These are phyloP conservation scores for Fusarium longipes DNA, from an alignment of 2,329 filamentous ascomycete genomes.

Conservation along the genomic window DNA sequence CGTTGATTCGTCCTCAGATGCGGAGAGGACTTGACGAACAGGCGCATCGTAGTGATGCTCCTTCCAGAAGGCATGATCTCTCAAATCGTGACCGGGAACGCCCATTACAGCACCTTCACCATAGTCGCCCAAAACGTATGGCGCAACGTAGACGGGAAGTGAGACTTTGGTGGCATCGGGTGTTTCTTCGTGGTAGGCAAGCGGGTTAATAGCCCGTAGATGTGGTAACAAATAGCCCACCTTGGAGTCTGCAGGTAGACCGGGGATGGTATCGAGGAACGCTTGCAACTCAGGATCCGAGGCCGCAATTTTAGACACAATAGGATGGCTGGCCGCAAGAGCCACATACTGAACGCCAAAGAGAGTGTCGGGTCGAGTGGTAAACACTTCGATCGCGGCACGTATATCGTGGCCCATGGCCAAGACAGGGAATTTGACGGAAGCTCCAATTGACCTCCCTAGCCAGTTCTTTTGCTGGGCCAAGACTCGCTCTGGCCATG, in stretches of 20 bases:
- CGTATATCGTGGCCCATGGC: slow-evolving; percentile 55
- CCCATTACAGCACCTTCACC: slow-evolving; percentile 93
- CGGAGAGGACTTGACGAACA: slow-evolving; percentile 71
- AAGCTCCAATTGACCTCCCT: slow-evolving; percentile 79
- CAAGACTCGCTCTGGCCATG: slow-evolving; percentile 86
- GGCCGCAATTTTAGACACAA: slow-evolving; percentile 71
- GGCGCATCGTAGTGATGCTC: slow-evolving; percentile 71
- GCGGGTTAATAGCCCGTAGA: slow-evolving; percentile 72
- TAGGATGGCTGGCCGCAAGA: slow-evolving; percentile 76
- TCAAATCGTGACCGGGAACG: slow-evolving; percentile 83
- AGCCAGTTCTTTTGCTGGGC: slow-evolving; percentile 91
- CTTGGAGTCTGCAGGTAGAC: slow-evolving; percentile 66
- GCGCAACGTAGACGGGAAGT: slow-evolving; percentile 82
- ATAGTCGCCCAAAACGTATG: slow-evolving; percentile 87
- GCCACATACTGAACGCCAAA: slow-evolving; percentile 88
- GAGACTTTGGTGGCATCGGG: slow-evolving; percentile 64
- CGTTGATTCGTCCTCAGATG: slow-evolving; percentile 61
- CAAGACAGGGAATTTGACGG: slow-evolving; percentile 75
- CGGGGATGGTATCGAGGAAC: slow-evolving; percentile 74
- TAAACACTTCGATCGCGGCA: slow-evolving; percentile 77
- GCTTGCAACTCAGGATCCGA: slow-evolving; percentile 70
- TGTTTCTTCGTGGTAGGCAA: slow-evolving; percentile 65
- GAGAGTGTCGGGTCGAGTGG: slow-evolving; percentile 87
- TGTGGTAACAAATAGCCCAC: slow-evolving; percentile 75
- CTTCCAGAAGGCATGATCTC: slow-evolving; percentile 85